Evolutionary conservation across 2,329 filamentous ascomycete genomes (phyloP).

Genomic region (Mycogone perniciosa): DNA sequence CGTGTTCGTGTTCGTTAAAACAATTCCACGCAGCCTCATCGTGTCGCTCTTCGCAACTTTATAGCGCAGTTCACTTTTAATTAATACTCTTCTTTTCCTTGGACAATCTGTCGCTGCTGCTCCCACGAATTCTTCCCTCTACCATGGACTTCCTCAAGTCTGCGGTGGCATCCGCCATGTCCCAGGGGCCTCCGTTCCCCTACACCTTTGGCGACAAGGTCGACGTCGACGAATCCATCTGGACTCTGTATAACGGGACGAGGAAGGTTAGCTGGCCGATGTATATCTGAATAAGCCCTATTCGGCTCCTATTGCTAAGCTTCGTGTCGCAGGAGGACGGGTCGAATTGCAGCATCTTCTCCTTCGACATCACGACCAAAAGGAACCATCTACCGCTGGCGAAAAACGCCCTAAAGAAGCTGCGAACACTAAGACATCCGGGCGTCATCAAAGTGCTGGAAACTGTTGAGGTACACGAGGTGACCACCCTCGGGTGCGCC

Average conservation of each 20-base stretch:
- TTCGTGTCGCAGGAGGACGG: conserved; percentile 66
- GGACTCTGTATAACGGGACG: conserved; percentile 92
- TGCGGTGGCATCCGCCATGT: conserved; percentile 92
- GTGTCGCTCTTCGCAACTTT: neutral
- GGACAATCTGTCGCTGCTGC: too few relatives aligned
- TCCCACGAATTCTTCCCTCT: neutral
- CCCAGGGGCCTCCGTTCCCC: conserved; percentile 86
- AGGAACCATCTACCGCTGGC: conserved; percentile 78
- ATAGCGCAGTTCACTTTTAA: neutral
- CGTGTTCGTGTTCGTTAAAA: neutral
- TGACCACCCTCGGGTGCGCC: neutral
- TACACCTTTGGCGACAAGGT: conserved; percentile 91
- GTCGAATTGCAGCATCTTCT: conserved; percentile 92
- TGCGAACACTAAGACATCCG: conserved; percentile 86
- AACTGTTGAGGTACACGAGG: conserved; percentile 69
- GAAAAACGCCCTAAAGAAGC: conserved; percentile 88
- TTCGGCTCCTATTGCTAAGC: conserved; percentile 1
- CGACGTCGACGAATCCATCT: conserved; percentile 88
- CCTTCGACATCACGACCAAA: conserved; percentile 81
- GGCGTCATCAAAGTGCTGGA: conserved; percentile 92
- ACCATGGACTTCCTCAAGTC: conserved; percentile 97
- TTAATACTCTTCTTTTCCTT: neutral
- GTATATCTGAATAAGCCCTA: neutral
- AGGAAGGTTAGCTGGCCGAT: conserved; percentile 58
- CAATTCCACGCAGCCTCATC: neutral